Base-by-base conservation (phyloP, 768 basidiomycete genomes). In the Amanita molliuscula region DNA sequence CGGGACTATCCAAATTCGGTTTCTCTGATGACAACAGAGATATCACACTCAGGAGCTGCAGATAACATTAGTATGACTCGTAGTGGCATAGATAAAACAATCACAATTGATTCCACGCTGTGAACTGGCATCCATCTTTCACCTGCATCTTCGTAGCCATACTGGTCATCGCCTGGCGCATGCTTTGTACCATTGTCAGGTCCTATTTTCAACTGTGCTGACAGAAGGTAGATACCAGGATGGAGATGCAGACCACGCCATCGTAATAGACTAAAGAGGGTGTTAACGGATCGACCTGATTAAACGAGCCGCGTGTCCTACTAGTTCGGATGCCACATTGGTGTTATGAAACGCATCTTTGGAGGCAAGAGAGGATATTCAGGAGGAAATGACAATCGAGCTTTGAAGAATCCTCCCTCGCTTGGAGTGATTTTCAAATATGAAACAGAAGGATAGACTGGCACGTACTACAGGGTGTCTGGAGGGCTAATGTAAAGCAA, bases 321-420 rank as follows among this genome's bases (percentile, higher is more conserved):
- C 95, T 94, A n/a, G 65, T 97, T 99, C 1, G 96, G 96, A 68
- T 99, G 96, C 82, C 94, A 91, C 79, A 99, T 88, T 31, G 83
- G 84, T 1, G 96, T 97, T 57, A 88, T 78, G 61, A 99, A 99
- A 18, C 79, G 82, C 89, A 98, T 89, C 80, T 91, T 94, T 33
- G 96, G 95, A 6, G 94, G 94, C 43, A 82, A 72, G 47, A 95
- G 67, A 23, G 95, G 95, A 63, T 82, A 97, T 65, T 97, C 91
- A 23, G 77, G 71, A 6, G 94, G 95, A 67, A 99, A 98, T 4
- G 82, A 75, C 51, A 98, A 67, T 47, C 86, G 76, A 15, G 93
- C 92, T 68, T 91, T 93, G 71, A 95, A 87, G 66, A 98, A 89
- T 6, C 90, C 96, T 53, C 95, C 96, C 68, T 99, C 95, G 62